Percentiles rank a stretch among this genome's conserved stretches.
These are phyloP conservation scores for Lasiosphaeris hirsuta DNA, from an alignment of 495 filamentous ascomycete species.

Conservation along the genomic window DNA sequence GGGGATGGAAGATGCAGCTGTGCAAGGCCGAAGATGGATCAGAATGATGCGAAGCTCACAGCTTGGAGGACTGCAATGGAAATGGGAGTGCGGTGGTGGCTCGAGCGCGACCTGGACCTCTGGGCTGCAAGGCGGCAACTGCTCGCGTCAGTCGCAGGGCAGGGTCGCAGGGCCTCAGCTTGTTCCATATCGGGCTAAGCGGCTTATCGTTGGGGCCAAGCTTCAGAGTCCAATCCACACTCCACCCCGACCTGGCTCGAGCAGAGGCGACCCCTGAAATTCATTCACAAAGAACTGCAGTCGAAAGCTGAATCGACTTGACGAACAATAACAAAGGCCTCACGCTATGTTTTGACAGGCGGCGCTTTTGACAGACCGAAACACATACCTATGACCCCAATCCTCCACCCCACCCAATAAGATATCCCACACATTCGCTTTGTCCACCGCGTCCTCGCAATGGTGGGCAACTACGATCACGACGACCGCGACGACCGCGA, in stretches of 20 bases:
- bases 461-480: constrained; percentile 22
- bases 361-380: not conserved
- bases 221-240: not conserved
- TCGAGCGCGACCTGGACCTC: constrained; percentile 10
- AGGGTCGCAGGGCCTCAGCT: not conserved
- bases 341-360: too few relatives aligned
- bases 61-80: constrained; percentile 4
- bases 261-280: not conserved
- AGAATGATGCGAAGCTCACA: not conserved
- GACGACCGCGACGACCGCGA: constrained; percentile 13
- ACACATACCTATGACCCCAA: not conserved
- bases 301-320: not conserved
- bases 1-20: too few relatives aligned
- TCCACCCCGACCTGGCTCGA: too few relatives aligned
- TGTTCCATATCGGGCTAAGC: not conserved
- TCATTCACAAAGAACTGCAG: not conserved
- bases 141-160: constrained; percentile 22
- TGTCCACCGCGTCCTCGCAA: constrained; percentile 1
- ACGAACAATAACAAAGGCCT: too few relatives aligned
- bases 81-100: constrained; percentile 14
- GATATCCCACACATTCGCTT: not conserved
- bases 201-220: not conserved
- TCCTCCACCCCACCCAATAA: not conserved
- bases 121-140: constrained; percentile 21
- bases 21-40: not conserved